phyloP scores from a whole-genome alignment of 2,329 filamentous ascomycete genomes.

The Fusarium liriodendri region DNA sequence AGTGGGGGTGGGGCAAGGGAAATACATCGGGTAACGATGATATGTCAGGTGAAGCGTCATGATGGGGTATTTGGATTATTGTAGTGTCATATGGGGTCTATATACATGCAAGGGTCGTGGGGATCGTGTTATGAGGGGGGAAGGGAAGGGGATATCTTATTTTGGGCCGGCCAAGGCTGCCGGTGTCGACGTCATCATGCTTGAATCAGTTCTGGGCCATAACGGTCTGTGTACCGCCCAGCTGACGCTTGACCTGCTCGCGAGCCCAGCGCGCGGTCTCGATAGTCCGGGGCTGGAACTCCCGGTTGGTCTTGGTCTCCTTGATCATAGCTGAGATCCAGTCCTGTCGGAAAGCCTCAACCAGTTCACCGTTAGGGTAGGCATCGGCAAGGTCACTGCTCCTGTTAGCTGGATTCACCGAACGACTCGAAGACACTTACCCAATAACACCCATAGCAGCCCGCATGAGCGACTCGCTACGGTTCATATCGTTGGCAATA shows the following conservation, averaged over 20 bases:
- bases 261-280: constrained; percentile 97
- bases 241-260: constrained; percentile 95
- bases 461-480: constrained; percentile 90
- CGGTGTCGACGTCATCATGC: neutral
- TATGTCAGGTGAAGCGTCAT: constrained; percentile 48
- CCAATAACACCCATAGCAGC: constrained; percentile 98
- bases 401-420: constrained; percentile 19
- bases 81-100: constrained; percentile 52
- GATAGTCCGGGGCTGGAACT: constrained; percentile 85
- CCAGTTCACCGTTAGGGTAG: constrained; percentile 90
- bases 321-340: constrained; percentile 93
- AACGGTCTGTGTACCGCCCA: constrained; percentile 63
- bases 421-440: constrained; percentile 63
- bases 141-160: constrained; percentile 23
- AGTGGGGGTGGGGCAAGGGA: constrained; percentile 31
- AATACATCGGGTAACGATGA: constrained; percentile 40
- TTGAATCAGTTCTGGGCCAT: constrained; percentile 61
- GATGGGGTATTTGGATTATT: constrained; percentile 54
- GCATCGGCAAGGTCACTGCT: constrained; percentile 90
- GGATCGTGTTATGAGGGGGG: constrained; percentile 49
- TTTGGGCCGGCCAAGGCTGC: constrained; percentile 12
- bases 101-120: constrained; percentile 54
- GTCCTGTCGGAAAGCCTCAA: constrained; percentile 86
- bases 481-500: constrained; percentile 84
- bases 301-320: constrained; percentile 89